Evolutionary conservation across 148 eudicot genomes (phyloP), one percentile per base, ranked within the genome.

Genomic region (Cornus florida): DNA sequence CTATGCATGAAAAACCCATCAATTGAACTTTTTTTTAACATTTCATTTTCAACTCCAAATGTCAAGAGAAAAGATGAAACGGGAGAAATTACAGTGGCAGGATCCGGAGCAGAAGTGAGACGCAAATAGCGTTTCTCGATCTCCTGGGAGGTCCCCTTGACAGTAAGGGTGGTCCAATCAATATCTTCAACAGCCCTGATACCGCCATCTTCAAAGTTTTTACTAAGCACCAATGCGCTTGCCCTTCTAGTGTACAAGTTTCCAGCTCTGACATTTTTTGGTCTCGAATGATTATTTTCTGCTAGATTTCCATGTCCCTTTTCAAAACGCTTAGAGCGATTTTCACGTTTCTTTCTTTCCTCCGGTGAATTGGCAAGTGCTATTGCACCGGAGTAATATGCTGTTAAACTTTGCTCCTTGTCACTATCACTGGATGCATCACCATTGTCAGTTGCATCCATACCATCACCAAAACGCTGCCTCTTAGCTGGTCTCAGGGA

Each of bases 61-160:
- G 66, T 62, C 66, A 19, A 20, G 80, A 33, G 82, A 56, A 69
- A 75, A 22, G 65, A 79, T 32, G 10, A 64, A 72, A 33, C 5
- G 46, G 48, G 75, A 38, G 50, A 67, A 70, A 78, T 86, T 91
- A 95, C 99, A 81, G 97, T 95, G 62, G 97, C 84, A 69, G 99
- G 97, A 86, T 95, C 98, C 68, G 99, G 99, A 19, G 98, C 98
- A 81, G 99, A 92, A 78, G 99, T 95, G 72, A 95, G 97, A 59
- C 99, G 94, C 83, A 95, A 80, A 85, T 95, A 95, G 76, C 93
- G 95, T 79, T 95, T 95, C 86, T 95, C 99, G 85, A 93, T 91
- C 76, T 92, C 99, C 79, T 91, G 95, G 88, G 97, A 91, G 77
- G 97, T 95, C 62, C 99, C 99, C 86, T 87, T 95, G 79, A 95